Percentiles rank a stretch among this genome's conserved stretches.
Conservation (phyloP, 2,329 filamentous ascomycete genomes). For the Fusarium sp. region DNA sequence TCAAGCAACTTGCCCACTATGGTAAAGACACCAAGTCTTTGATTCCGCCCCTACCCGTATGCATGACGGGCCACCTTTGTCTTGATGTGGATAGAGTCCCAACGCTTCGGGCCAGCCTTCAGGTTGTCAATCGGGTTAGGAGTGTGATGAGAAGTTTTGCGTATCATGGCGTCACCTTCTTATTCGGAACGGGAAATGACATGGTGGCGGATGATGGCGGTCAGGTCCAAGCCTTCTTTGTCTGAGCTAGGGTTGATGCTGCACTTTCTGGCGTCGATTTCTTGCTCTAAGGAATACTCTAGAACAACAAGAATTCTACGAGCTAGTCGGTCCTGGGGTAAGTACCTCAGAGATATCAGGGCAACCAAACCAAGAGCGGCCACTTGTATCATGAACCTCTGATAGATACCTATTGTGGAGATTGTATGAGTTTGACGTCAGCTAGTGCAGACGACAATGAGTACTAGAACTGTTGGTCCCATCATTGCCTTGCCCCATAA, state of each 20-base stretch:
- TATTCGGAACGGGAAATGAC: background rate
- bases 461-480: constrained; percentile 12
- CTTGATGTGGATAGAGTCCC: constrained; percentile 9
- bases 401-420: constrained; percentile 5
- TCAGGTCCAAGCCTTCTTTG: background rate
- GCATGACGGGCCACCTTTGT: constrained; percentile 22
- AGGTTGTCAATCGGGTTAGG: background rate
- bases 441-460: constrained; percentile 1
- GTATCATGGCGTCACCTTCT: background rate
- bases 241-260: background rate
- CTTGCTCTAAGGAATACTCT: background rate
- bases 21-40: constrained; percentile 20
- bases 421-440: constrained; percentile 16
- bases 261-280: background rate
- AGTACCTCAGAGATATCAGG: background rate
- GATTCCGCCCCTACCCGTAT: constrained; percentile 8
- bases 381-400: background rate
- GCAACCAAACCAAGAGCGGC: background rate
- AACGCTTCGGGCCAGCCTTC: constrained; percentile 22
- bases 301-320: background rate
- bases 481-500: constrained; percentile 24
- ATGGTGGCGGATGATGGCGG: background rate
- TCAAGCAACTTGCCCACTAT: constrained; percentile 17
- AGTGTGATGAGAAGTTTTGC: constrained; percentile 3
- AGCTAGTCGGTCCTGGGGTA: background rate